Evolutionary conservation across 2,329 filamentous ascomycete genomes (phyloP), one percentile per base, ranked within the genome.

Genomic region (Nothophoma quercina): DNA sequence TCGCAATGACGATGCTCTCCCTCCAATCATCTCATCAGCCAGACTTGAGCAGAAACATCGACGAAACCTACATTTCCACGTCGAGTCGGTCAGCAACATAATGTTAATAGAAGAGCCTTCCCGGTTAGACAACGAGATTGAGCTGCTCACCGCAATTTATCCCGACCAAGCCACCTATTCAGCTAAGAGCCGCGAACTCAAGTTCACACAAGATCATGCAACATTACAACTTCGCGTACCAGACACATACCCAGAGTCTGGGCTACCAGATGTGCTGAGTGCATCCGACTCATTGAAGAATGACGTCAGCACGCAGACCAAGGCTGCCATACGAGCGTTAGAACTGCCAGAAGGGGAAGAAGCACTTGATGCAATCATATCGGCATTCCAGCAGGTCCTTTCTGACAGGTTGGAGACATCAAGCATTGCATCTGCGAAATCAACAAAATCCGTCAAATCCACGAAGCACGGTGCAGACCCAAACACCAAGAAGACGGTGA

Each of bases 111-210:
- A 40, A 22, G 44, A 52, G 7, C 51, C 58, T 19, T 45, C 57
- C 13, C 68, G 70, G 19, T 64, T 78, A 7, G 53, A 62, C 22
- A 66, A 58, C 13, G 77, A 80, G 58, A 49, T 79, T 23, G 67
- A 72, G 38, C 73, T 79, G 10, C 68, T 80, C n/a, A 53, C 73
- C 32, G 71, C 76, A 13, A 79, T 79, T 70, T 79, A 78, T 50
- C 77, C 77, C 4, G 69, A 72, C 5, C 74, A 79, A 58, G 57
- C 76, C 22, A 59, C 58, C 18, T 77, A 68, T 60, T 45, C 62
- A 16, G 18, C 53, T 1, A 72, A 68, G 51, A 64, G 65, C 25
- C 69, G 70, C 39, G 77, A 79, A 43, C 55, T 79, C 10, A 74
- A 62, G 38, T 79, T 74, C 60, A 58, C 58, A 30, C 60, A 60